Base-by-base conservation (phyloP, 805 yeast genomes). In the Ascoidea asiatica region DNA sequence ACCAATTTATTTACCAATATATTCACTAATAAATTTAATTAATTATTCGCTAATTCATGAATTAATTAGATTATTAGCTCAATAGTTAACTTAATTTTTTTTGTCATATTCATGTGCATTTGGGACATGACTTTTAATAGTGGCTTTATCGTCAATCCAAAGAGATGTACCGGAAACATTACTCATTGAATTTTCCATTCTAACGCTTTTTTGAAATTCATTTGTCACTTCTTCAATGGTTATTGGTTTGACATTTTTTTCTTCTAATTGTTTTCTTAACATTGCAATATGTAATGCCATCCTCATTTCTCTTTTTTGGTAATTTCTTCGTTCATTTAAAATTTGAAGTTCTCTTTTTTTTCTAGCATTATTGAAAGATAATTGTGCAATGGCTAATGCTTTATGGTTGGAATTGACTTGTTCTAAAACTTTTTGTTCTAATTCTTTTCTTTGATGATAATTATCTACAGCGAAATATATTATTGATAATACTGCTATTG, bases 261-360 rank as follows among this genome's bases (percentile, higher is more conserved):
- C 81, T 2, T 59, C 52, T 44, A 81, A 60, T 54, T 81, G 87
- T 52, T 76, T 67, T 43, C 84, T 63, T 33, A 81, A 60, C 58
- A 81, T 57, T 2, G 84, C 86, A 38, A 81, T 69, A 54, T 81
- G 90, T 55, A 80, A 61, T 4, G 73, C 68, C 81, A 80, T 74
- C 59, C 75, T 77, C 64, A 65, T 70, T 55, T 65, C 80, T 48
- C 66, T 64, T 58, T 58, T 69, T 53, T 59, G 65, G n/a, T 62
- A 63, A 11, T 65, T 68, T 44, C 66, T 65, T 17, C 81, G 60
- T 49, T 75, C 80, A 48, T 73, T 69, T 22, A 75, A 52, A n/a
- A 71, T 60, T 50, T 72, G 74, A 11, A 71, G 50, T 43, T 75
- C 80, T 43, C 72, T 63, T 54, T 72, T 71, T 59, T 72, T 73